Percentiles rank a stretch among this genome's conserved stretches.
These are phyloP conservation scores for Xanthoconium separans DNA, from an alignment of 1,284 basidiomycete genomes.

Conservation along the genomic window DNA sequence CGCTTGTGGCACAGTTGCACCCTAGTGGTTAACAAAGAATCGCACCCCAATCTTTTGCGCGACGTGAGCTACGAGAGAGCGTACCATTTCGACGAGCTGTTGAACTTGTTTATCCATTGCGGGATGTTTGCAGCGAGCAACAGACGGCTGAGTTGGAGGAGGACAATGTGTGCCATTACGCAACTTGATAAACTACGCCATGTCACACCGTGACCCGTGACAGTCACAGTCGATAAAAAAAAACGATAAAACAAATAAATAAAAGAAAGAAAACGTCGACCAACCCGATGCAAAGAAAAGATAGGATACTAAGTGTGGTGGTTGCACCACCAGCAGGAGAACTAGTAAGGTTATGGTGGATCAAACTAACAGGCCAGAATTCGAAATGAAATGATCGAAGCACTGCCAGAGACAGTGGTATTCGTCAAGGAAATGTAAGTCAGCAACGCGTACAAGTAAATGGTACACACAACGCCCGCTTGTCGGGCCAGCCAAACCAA, in stretches of 20 bases:
- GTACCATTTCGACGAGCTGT: slow-evolving; percentile 60
- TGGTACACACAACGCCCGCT: slow-evolving; percentile 27
- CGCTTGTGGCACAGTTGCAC: slow-evolving; percentile 75
- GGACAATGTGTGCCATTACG: slow-evolving; percentile 22
- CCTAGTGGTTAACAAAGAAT: slow-evolving; percentile 43
- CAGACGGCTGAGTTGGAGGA: slow-evolving; percentile 4
- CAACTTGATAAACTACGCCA: slow-evolving; percentile 20
- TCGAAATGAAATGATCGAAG: slow-evolving; percentile 8
- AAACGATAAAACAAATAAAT: too few species aligned
- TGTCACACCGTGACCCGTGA: slow-evolving; percentile 30
- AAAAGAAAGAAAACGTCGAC: slow-evolving; percentile 14
- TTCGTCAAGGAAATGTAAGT: slow-evolving; percentile 11
- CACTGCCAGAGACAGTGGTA: slow-evolving; percentile 1
- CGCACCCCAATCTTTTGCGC: slow-evolving; percentile 4
- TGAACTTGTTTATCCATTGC: slow-evolving; percentile 44
- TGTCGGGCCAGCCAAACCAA: slow-evolving; percentile 29
- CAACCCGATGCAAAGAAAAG: slow-evolving; percentile 13
- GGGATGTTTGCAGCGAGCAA: not conserved
- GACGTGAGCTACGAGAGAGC: slow-evolving; percentile 8
- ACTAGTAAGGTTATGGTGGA: slow-evolving; percentile 3
- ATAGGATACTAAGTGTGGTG: not conserved
- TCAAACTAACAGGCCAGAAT: slow-evolving; percentile 8
- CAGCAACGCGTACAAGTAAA: slow-evolving; percentile 26
- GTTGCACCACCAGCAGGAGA: not conserved
- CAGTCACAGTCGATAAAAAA: slow-evolving; percentile 1